A percentile compares a stretch with the other conserved stretches of the same genome.
phyloP scores from a whole-genome alignment of 768 basidiomycete genomes.

The Hortiboletus campestris region DNA sequence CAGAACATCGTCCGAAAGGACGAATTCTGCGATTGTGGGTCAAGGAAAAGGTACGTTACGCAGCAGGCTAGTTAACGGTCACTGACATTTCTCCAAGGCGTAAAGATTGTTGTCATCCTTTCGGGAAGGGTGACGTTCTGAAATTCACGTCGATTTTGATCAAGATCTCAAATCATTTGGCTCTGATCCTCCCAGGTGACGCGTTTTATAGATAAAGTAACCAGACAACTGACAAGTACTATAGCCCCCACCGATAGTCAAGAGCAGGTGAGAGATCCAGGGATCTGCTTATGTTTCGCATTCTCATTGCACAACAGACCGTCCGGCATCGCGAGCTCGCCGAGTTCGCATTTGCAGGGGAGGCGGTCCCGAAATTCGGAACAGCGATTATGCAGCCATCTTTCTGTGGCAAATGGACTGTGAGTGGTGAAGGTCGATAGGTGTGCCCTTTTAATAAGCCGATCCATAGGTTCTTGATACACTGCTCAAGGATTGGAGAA shows the following conservation, averaged over 20 bases:
- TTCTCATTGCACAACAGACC: conserved; percentile 28
- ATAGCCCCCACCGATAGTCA: conserved; percentile 64
- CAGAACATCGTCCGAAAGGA: conserved; percentile 72
- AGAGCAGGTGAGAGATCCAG: conserved; percentile 52
- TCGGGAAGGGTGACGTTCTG: conserved; percentile 55
- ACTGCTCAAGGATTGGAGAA: conserved; percentile 65
- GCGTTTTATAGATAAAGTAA: background rate
- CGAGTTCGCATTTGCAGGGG: conserved; percentile 60
- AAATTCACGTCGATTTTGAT: conserved; percentile 80
- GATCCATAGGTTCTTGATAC: conserved; percentile 61
- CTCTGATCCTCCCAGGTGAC: conserved; percentile 77
- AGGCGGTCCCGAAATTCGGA: conserved; percentile 55
- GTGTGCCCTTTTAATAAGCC: background rate
- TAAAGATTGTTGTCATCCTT: conserved; percentile 55
- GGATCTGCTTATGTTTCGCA: background rate
- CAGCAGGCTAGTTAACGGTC: background rate
- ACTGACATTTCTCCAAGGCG: conserved; percentile 41
- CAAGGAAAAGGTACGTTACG: conserved; percentile 40
- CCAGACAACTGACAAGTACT: background rate
- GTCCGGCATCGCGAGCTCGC: conserved; percentile 61
- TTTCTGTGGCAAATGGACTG: conserved; percentile 85
- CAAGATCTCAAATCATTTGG: conserved; percentile 87
- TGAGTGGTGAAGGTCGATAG: conserved; percentile 35
- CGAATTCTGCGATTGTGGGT: conserved; percentile 71
- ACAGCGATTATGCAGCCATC: conserved; percentile 59